Conservation (phyloP, 129 eudicot genomes). For the Saussurea involucrata region DNA sequence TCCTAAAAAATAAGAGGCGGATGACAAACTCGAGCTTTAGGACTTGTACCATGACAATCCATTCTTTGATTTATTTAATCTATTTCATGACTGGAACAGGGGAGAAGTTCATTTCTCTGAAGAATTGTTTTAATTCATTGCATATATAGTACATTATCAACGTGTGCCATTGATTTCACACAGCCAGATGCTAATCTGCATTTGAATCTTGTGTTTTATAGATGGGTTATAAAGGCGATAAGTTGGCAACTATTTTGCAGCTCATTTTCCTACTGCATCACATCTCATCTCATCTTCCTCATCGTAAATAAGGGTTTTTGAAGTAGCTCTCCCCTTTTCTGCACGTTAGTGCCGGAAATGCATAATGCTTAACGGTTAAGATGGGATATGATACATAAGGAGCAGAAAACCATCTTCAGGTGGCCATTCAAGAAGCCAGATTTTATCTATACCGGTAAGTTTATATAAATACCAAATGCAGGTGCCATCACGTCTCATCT, state of each 20-base stretch:
- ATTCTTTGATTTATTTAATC: neutral
- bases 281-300: slow-evolving; percentile 12
- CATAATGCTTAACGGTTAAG: slow-evolving; percentile 7
- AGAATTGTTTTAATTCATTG: neutral
- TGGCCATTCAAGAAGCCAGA: slow-evolving; percentile 11
- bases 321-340: neutral
- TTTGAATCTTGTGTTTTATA: slow-evolving; percentile 7
- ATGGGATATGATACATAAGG: slow-evolving; percentile 4
- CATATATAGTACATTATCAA: neutral
- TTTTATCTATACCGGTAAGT: neutral
- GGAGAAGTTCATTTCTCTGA: neutral
- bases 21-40: too few species aligned
- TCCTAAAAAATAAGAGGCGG: too few species aligned
- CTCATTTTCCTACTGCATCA: slow-evolving; percentile 23
- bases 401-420: neutral
- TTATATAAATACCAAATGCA: neutral
- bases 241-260: slow-evolving; percentile 24
- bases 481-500: neutral
- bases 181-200: neutral
- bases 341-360: neutral
- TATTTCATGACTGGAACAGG: neutral
- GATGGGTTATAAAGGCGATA: slow-evolving; percentile 16
- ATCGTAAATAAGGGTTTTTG: neutral
- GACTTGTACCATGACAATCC: too few species aligned
- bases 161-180: neutral